phyloP scores from a whole-genome alignment of 192 early-diverging fungal genomes.

The Ambispora gerdemannii region DNA sequence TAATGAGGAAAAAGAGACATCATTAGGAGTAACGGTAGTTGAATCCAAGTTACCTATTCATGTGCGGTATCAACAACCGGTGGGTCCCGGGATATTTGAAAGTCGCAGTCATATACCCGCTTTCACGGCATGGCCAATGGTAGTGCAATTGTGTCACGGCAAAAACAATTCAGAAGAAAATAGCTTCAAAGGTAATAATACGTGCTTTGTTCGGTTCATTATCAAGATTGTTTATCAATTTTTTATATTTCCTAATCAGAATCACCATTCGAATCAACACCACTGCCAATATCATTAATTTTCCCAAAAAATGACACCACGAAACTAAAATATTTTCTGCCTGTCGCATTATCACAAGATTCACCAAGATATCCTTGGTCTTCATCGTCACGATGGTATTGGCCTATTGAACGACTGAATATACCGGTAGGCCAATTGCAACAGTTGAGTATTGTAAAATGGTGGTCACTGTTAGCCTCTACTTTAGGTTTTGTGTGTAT shows the following conservation, averaged over 20 bases:
- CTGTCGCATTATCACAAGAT: too few relatives aligned
- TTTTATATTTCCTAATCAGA: background rate
- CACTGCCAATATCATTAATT: background rate
- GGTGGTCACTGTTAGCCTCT: background rate
- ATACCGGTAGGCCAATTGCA: background rate
- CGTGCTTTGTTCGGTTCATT: too few relatives aligned
- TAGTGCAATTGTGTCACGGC: background rate
- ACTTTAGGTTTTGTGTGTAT: background rate
- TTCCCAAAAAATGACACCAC: background rate
- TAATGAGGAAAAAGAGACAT: background rate
- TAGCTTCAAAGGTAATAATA: background rate
- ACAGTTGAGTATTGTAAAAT: background rate
- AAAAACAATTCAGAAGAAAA: background rate
- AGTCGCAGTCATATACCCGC: constrained; percentile 30
- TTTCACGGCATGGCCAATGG: background rate
- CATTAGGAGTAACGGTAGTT: too few relatives aligned
- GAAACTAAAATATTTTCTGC: background rate
- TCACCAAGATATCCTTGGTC: background rate
- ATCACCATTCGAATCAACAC: background rate
- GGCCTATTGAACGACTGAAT: background rate
- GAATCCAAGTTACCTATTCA: background rate
- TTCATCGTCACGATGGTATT: background rate
- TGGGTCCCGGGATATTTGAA: background rate
- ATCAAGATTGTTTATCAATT: background rate
- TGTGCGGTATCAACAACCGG: background rate